Base-by-base conservation (phyloP, 116 monocot species). In the Papilionanthe hybrid region DNA sequence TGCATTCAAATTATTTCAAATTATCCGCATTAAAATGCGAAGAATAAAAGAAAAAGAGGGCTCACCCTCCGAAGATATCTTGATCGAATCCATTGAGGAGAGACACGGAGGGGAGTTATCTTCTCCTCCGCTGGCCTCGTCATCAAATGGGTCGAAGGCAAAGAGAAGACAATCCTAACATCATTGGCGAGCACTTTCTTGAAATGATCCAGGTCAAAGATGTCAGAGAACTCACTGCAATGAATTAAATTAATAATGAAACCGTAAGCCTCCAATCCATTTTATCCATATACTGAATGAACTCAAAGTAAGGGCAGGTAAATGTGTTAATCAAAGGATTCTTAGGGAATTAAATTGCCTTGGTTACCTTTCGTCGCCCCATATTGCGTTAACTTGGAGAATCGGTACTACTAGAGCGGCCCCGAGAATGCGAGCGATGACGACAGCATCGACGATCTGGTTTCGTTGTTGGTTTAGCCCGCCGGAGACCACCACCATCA, bases 391-490 rank as follows among this genome's bases (percentile, higher is more conserved):
- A 66, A 92, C 95, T 71, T 92, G 93, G 25, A 95, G 81, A 66
- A 93, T 80, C 6, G 95, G 95, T 19, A 95, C 86, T 2, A 95
- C 95, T 8, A 95, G 85, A 17, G 86, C 89, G 3, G 93, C 95
- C 5, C 88, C 89, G 15, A 95, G 88, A 50, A 95, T 91, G 67
- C 95, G 84, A 10, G 95, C 93, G 60, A 95, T 93, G 55, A 93
- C 93, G 28, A 93, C 95, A 5, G 95, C 95, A 55, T 95, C 95
- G 15, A 91, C 86, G 27, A 95, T 95, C 91, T 95, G 89, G 58
- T 92, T 93, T 78, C 91, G 73, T 85, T 95, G 95, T 84, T 95
- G 95, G 78, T 95, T 95, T 72, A 95, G 77, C 42, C 93, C 95
- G 1, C 95, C 95, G 28, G 93, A 87, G 5, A 88, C 95, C 20